Conservation (phyloP, 305 asterid genomes). For the Solanum hybrid region DNA sequence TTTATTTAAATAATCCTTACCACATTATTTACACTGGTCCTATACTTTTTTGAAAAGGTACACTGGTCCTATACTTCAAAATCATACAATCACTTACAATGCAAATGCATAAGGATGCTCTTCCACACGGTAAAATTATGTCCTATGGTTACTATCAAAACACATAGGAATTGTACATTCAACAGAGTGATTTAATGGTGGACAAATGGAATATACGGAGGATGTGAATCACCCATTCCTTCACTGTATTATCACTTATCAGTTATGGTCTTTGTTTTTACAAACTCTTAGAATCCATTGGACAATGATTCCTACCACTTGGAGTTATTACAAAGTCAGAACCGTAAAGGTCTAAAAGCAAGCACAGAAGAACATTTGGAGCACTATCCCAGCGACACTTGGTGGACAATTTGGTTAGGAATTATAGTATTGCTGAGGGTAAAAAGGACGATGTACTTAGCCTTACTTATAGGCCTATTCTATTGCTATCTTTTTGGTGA, state of each 20-base stretch:
- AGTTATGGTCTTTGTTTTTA: too few species aligned
- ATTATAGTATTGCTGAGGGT: neutral
- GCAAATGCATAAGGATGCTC: neutral
- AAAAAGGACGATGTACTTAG: neutral
- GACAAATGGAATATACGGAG: neutral
- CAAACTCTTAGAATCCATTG: neutral
- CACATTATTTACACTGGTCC: neutral
- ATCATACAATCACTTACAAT: neutral
- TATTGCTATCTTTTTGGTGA: neutral
- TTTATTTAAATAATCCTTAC: neutral
- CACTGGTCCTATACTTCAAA: neutral
- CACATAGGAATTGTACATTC: neutral
- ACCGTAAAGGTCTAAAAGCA: neutral
- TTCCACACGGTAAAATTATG: neutral
- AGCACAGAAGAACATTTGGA: neutral
- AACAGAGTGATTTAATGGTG: neutral
- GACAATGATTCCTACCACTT: neutral
- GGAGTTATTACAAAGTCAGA: neutral
- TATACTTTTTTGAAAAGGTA: neutral
- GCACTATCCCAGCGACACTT: neutral
- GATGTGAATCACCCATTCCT: neutral
- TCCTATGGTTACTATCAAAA: neutral
- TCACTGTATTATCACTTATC: neutral
- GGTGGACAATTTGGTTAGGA: neutral
- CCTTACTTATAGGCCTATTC: neutral